Evolutionary conservation across 2,329 filamentous ascomycete genomes (phyloP).

Genomic region (Phialophora verrucosa): DNA sequence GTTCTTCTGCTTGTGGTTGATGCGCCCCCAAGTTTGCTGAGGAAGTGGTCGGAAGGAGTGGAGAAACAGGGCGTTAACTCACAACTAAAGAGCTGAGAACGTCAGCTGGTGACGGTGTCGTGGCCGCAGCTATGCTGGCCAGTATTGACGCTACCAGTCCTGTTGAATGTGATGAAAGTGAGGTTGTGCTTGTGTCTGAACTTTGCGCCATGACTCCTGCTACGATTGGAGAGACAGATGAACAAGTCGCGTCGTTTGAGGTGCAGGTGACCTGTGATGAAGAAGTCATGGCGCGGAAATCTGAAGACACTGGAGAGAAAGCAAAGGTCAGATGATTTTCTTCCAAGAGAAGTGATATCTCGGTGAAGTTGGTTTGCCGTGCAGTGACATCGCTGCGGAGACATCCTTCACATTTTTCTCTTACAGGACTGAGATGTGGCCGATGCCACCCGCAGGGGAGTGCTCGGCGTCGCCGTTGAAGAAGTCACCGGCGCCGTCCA

Average conservation of each 20-base stretch:
- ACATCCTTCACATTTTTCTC: not conserved
- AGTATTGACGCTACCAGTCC: not conserved
- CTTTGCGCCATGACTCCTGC: not conserved
- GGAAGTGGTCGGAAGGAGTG: not conserved
- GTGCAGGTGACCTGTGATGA: not conserved
- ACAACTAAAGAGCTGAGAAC: conserved; percentile 4
- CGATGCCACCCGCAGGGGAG: not conserved
- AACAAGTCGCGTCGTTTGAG: not conserved
- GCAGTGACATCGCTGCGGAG: not conserved
- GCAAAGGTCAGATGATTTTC: not conserved
- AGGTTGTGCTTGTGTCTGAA: not conserved
- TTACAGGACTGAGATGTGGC: conserved; percentile 4
- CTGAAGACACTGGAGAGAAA: not conserved
- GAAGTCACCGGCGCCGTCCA: not conserved
- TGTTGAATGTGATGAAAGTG: not conserved
- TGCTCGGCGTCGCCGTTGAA: not conserved
- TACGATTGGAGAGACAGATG: not conserved
- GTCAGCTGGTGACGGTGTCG: not conserved
- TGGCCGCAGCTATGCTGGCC: not conserved
- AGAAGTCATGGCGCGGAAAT: not conserved
- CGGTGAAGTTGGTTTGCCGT: not conserved
- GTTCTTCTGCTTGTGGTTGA: not conserved
- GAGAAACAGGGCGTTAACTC: not conserved
- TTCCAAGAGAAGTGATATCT: not conserved
- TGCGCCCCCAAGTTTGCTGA: not conserved